Conservation (phyloP, 2,329 filamentous ascomycete genomes). For the Apiospora phragmitis region DNA sequence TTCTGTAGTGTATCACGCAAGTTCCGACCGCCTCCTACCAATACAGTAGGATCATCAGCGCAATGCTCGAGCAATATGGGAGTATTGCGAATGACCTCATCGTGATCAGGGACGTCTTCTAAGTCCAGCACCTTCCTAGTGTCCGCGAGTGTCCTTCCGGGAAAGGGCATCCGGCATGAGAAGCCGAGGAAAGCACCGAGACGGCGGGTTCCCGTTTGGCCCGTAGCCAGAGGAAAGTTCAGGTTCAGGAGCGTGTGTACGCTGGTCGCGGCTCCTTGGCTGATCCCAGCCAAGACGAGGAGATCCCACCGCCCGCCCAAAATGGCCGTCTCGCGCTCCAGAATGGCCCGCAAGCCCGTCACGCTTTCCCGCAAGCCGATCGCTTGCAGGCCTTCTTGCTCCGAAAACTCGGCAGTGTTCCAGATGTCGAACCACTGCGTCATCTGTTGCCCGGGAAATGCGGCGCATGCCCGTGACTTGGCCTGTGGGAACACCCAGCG, state of each 20-base stretch:
- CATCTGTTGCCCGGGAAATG: constrained; percentile 25
- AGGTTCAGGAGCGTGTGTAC: constrained; percentile 25
- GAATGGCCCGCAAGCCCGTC: constrained; percentile 29
- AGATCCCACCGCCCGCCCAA: constrained; percentile 40
- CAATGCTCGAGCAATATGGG: constrained; percentile 49
- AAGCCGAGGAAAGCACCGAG: constrained; percentile 27
- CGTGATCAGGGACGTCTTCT: constrained; percentile 21
- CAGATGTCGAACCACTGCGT: constrained; percentile 55
- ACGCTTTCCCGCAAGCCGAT: constrained; percentile 42
- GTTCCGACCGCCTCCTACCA: constrained; percentile 35
- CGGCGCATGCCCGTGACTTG: constrained; percentile 27
- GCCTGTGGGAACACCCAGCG: constrained; percentile 52
- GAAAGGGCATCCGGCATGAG: constrained; percentile 26
- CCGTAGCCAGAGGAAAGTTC: not conserved
- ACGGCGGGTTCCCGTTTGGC: constrained; percentile 17
- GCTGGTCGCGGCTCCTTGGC: constrained; percentile 45
- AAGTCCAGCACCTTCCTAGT: constrained; percentile 19
- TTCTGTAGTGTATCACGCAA: constrained; percentile 36
- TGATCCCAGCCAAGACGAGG: constrained; percentile 45
- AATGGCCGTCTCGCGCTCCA: constrained; percentile 35
- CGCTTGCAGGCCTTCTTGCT: constrained; percentile 44
- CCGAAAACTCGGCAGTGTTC: constrained; percentile 39
- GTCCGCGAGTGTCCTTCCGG: constrained; percentile 21
- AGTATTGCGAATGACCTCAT: constrained; percentile 38
- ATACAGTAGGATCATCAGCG: constrained; percentile 42